These are phyloP conservation scores for Trichosphaerium sp. DNA, from an alignment of 78 protist genomes.

Conservation along the genomic window DNA sequence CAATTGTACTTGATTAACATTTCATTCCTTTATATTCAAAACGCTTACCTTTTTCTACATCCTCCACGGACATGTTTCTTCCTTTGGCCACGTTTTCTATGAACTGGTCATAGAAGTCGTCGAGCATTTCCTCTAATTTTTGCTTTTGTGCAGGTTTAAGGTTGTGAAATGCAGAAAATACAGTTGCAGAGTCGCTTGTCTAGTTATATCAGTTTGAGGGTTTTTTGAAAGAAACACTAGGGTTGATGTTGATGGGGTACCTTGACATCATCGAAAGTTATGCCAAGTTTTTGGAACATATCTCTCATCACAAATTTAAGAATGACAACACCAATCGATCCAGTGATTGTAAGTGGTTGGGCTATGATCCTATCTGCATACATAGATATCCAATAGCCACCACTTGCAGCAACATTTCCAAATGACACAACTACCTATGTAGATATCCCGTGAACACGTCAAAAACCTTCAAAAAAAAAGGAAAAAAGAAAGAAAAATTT, in stretches of 20 bases:
- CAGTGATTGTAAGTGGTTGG: slow-evolving; percentile 21
- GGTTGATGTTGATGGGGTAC: neutral
- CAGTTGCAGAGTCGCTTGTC: neutral
- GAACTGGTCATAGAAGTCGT: slow-evolving; percentile 16
- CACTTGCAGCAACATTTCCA: slow-evolving; percentile 26
- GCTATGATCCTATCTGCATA: slow-evolving; percentile 38
- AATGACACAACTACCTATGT: slow-evolving; percentile 9
- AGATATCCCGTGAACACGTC: too few species aligned
- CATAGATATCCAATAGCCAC: slow-evolving; percentile 39
- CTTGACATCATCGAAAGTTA: neutral
- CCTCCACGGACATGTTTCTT: slow-evolving; percentile 2
- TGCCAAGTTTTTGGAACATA: slow-evolving; percentile 10
- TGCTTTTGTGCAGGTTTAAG: slow-evolving; percentile 2
- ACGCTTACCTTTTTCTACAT: slow-evolving; percentile 23
- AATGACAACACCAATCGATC: slow-evolving; percentile 36
- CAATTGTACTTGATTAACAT: too few species aligned
- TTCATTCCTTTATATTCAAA: too few species aligned
- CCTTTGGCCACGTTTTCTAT: slow-evolving; percentile 16
- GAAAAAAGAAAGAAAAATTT: too few species aligned
- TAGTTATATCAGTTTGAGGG: too few species aligned
- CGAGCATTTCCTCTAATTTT: neutral
- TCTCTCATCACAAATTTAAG: slow-evolving; percentile 10
- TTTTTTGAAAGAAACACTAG: too few species aligned
- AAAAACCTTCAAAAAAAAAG: too few species aligned
- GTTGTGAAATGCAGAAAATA: slow-evolving; percentile 8